These are phyloP conservation scores for Rhodomyrtus psidioides DNA, from an alignment of 441 rosid species.

Conservation along the genomic window DNA sequence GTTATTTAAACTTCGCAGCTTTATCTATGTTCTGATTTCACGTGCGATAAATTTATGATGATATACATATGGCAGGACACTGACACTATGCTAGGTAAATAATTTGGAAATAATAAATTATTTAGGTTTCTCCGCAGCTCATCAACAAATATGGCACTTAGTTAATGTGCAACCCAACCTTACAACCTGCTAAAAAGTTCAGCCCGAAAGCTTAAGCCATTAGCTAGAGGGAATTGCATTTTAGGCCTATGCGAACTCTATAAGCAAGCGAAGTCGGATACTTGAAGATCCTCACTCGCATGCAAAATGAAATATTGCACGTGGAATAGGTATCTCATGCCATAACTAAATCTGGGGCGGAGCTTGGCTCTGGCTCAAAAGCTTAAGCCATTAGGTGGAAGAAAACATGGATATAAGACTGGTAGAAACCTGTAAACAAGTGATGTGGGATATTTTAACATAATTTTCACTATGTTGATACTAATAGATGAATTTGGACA, in stretches of 20 bases:
- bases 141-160: neutral
- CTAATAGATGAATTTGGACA: too few relatives aligned
- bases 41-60: neutral
- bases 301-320: neutral
- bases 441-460: too few relatives aligned
- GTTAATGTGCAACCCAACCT: neutral
- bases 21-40: neutral
- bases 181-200: neutral
- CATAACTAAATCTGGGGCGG: neutral
- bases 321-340: neutral
- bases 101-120: neutral
- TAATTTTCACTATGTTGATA: too few relatives aligned
- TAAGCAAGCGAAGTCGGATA: neutral
- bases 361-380: neutral
- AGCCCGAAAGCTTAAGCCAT: neutral
- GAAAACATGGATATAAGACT: neutral
- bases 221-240: neutral
- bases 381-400: neutral
- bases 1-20: neutral
- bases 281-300: neutral
- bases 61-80: neutral
- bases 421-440: neutral
- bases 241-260: neutral
- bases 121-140: neutral
- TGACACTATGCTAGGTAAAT: neutral